Evolutionary conservation across 495 filamentous ascomycete species (phyloP).

Genomic region (Daldinia caldariorum): DNA sequence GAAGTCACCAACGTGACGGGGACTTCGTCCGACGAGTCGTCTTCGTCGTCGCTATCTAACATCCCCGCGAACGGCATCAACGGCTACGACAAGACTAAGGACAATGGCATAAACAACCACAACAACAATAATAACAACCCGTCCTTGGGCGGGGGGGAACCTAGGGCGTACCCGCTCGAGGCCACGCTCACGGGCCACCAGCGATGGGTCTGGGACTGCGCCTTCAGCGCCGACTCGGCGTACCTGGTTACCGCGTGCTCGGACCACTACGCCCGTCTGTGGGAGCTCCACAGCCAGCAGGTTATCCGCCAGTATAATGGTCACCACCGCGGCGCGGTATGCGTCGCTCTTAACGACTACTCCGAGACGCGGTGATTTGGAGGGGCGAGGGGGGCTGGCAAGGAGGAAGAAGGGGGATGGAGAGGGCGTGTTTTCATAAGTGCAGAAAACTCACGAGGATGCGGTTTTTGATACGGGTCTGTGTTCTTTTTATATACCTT

Average conservation of each 20-base stretch:
- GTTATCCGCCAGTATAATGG: conserved; percentile 99
- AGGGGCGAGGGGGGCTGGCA: too few relatives aligned
- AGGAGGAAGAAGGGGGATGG: too few relatives aligned
- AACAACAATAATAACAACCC: conserved; percentile 17
- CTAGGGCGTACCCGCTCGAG: conserved; percentile 77
- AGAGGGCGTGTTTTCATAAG: too few relatives aligned
- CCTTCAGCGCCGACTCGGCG: conserved; percentile 94
- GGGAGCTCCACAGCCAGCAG: conserved; percentile 85
- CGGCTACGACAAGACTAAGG: conserved; percentile 25
- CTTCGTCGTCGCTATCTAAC: conserved; percentile 31
- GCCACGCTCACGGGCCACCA: conserved; percentile 93
- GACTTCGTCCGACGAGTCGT: conserved; percentile 53
- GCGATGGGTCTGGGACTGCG: conserved; percentile 99
- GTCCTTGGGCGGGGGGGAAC: conserved; percentile 39
- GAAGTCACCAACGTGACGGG: conserved; percentile 73
- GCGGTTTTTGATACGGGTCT: not conserved
- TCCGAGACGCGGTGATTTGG: conserved; percentile 70
- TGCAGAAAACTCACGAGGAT: not conserved
- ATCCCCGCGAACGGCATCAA: conserved; percentile 26
- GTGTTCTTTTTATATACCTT: conserved; percentile 1
- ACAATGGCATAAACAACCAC: conserved; percentile 28
- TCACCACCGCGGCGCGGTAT: conserved; percentile 93
- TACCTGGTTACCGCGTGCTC: conserved; percentile 98
- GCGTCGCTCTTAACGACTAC: conserved; percentile 97
- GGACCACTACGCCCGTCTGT: conserved; percentile 96